Evolutionary conservation across 768 basidiomycete species (phyloP).

Genomic region (Trametopsis cervina): DNA sequence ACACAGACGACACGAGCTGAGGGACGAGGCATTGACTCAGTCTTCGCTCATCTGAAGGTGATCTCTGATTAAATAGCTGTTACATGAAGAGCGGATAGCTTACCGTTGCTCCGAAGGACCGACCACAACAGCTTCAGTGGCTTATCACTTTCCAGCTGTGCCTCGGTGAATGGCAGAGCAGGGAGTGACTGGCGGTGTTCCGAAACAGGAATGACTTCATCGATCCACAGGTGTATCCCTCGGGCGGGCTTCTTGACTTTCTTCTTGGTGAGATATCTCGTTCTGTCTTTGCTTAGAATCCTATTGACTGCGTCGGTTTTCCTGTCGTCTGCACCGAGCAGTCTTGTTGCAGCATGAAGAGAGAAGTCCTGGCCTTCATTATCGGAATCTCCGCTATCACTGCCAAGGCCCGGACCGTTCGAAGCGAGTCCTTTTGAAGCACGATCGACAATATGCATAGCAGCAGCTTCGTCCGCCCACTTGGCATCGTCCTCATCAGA

Average conservation of each 20-base stretch:
- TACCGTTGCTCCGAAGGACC: background rate
- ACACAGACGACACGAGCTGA: constrained; percentile 28
- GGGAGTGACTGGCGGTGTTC: constrained; percentile 22
- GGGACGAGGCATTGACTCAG: constrained; percentile 34
- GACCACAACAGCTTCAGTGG: constrained; percentile 1
- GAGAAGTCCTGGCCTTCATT: constrained; percentile 15
- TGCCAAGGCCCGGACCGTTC: background rate
- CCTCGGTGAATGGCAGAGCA: constrained; percentile 6
- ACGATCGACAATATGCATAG: background rate
- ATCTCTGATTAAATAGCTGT: background rate
- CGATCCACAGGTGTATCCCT: constrained; percentile 29
- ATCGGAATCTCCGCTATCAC: background rate
- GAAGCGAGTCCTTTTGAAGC: background rate
- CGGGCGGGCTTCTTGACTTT: constrained; percentile 9
- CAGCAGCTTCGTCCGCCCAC: constrained; percentile 10
- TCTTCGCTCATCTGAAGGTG: constrained; percentile 31
- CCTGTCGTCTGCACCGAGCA: constrained; percentile 24
- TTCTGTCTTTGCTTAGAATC: constrained; percentile 20
- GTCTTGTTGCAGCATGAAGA: constrained; percentile 18
- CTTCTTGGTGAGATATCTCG: constrained; percentile 5
- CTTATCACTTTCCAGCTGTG: background rate
- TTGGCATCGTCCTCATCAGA: constrained; percentile 15
- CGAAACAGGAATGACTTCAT: background rate
- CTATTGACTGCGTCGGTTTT: constrained; percentile 21
- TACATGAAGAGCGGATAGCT: background rate